These are phyloP conservation scores for Priceomyces carsonii DNA, from an alignment of 805 yeast species.

Conservation along the genomic window DNA sequence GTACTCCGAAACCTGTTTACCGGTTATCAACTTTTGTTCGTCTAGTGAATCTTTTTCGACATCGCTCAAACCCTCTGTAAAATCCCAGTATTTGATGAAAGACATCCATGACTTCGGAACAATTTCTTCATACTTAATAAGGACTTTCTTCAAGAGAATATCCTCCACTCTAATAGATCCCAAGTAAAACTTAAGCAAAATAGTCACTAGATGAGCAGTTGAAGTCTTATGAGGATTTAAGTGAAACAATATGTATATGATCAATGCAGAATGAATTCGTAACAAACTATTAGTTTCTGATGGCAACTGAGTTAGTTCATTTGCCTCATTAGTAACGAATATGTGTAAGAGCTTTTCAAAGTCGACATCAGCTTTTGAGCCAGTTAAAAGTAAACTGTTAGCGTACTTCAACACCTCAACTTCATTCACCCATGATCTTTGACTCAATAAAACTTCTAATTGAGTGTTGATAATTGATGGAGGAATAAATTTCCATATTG, in stretches of 20 bases:
- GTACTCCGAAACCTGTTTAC: slow-evolving; percentile 45
- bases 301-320: slow-evolving; percentile 30
- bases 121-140: slow-evolving; percentile 58
- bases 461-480: slow-evolving; percentile 57
- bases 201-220: slow-evolving; percentile 46
- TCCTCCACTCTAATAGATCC: slow-evolving; percentile 69
- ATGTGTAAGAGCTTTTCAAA: slow-evolving; percentile 61
- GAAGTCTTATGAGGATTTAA: slow-evolving; percentile 49
- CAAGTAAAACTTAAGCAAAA: slow-evolving; percentile 49
- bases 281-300: slow-evolving; percentile 15
- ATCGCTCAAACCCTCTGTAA: slow-evolving; percentile 41
- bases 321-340: slow-evolving; percentile 53
- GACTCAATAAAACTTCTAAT: slow-evolving; percentile 57
- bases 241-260: slow-evolving; percentile 51
- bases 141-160: slow-evolving; percentile 53
- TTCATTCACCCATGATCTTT: slow-evolving; percentile 45
- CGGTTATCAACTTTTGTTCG: slow-evolving; percentile 46
- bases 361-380: slow-evolving; percentile 22
- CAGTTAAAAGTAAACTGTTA: slow-evolving; percentile 37
- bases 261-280: slow-evolving; percentile 46
- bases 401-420: slow-evolving; percentile 47
- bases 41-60: slow-evolving; percentile 50
- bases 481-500: slow-evolving; percentile 35
- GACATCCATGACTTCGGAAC: slow-evolving; percentile 64
- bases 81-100: slow-evolving; percentile 65